Percentiles rank a stretch among this genome's conserved stretches.
phyloP scores from a whole-genome alignment of 176 grass and related monocot genomes.

The Triticum dicoccoides region DNA sequence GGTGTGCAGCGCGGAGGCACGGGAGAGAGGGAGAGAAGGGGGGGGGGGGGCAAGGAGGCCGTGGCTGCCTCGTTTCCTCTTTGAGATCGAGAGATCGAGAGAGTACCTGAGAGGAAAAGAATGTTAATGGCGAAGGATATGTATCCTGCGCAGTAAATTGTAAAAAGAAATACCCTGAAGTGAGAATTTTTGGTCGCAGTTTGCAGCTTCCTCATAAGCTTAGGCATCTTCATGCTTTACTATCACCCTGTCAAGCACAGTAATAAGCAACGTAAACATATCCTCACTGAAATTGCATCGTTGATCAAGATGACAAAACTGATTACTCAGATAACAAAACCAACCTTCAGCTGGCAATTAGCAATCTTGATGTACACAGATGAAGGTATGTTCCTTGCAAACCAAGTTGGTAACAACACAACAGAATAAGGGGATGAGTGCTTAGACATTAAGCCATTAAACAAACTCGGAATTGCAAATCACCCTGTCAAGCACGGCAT shows the following conservation, averaged over 20 bases:
- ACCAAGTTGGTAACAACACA: conserved; percentile 21
- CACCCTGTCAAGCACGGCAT: too few relatives aligned
- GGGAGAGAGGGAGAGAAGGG: too few relatives aligned
- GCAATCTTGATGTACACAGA: conserved; percentile 78
- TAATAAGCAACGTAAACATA: conserved; percentile 18
- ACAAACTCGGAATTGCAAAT: neutral
- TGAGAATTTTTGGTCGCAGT: conserved; percentile 4
- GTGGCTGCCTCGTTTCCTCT: too few relatives aligned
- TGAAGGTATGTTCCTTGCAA: conserved; percentile 79
- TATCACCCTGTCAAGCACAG: conserved; percentile 57
- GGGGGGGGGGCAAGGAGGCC: too few relatives aligned
- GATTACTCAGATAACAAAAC: conserved; percentile 14
- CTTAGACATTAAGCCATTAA: conserved; percentile 2
- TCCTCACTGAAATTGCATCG: neutral
- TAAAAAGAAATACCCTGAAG: conserved; percentile 42
- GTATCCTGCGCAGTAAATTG: neutral
- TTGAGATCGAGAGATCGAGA: too few relatives aligned
- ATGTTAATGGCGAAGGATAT: neutral
- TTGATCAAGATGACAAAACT: conserved; percentile 3
- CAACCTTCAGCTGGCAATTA: conserved; percentile 82
- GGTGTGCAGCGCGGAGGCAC: too few relatives aligned
- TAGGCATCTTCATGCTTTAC: conserved; percentile 83
- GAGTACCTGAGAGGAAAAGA: too few relatives aligned
- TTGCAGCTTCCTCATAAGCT: conserved; percentile 74
- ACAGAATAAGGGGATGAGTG: neutral